A percentile compares a stretch with the other conserved stretches of the same genome.
phyloP scores from a whole-genome alignment of 352 stramenopile genomes.

The Globisporangium okanoganense region DNA sequence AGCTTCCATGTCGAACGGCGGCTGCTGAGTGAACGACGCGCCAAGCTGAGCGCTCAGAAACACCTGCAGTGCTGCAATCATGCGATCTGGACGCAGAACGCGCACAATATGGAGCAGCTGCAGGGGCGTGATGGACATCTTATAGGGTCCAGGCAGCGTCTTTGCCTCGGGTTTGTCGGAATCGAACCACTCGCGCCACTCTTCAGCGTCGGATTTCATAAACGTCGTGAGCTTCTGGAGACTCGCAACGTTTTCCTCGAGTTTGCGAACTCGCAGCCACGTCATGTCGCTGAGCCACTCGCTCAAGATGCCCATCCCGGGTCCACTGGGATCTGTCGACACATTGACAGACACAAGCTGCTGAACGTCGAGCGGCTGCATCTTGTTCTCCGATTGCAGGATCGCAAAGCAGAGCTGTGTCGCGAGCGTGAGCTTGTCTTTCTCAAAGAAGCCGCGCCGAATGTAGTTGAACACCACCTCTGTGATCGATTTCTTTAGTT shows the following conservation, averaged over 20 bases:
- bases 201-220: conserved; percentile 94
- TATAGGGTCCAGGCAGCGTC: conserved; percentile 88
- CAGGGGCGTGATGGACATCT: conserved; percentile 33
- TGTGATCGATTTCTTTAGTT: conserved; percentile 66
- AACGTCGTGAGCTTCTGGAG: conserved; percentile 92
- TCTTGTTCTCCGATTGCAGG: conserved; percentile 67
- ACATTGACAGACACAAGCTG: conserved; percentile 73
- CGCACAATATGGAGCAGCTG: conserved; percentile 78
- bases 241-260: conserved; percentile 80
- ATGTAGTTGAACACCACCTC: conserved; percentile 95
- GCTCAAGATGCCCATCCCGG: conserved; percentile 86
- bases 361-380: conserved; percentile 46
- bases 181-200: conserved; percentile 95
- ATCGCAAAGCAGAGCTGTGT: conserved; percentile 93
- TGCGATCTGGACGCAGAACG: conserved; percentile 79
- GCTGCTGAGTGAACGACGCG: conserved; percentile 69
- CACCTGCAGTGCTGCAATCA: conserved; percentile 59
- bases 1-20: conserved; percentile 84
- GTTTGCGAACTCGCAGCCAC: conserved; percentile 89
- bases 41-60: conserved; percentile 65
- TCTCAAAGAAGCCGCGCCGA: conserved; percentile 91
- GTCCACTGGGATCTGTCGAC: conserved; percentile 30
- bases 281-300: conserved; percentile 89
- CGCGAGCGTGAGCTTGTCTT: conserved; percentile 91
- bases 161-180: conserved; percentile 87